Conservation (phyloP, 441 rosid species). For the Populus hybrid region DNA sequence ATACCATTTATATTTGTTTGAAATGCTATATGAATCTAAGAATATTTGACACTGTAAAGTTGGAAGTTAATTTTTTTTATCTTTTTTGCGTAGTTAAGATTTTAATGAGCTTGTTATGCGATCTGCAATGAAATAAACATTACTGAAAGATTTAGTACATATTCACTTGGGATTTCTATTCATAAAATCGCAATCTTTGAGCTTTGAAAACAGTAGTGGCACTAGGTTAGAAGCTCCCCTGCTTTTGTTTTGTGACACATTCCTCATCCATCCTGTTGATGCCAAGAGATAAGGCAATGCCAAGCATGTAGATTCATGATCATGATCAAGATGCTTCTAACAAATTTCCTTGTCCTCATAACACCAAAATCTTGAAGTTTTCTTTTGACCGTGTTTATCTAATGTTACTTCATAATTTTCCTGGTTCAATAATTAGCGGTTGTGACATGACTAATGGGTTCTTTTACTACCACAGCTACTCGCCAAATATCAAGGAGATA, state of each 20-base stretch:
- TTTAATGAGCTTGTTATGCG: background rate
- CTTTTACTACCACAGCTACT: slow-evolving; percentile 49
- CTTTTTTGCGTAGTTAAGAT: background rate
- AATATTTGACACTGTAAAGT: background rate
- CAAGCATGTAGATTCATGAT: background rate
- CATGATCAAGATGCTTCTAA: background rate
- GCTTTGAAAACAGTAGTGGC: background rate
- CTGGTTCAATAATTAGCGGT: background rate
- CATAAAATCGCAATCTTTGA: background rate
- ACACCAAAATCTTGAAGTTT: background rate
- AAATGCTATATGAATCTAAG: background rate
- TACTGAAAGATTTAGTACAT: background rate
- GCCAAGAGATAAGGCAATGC: background rate
- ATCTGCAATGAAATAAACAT: background rate
- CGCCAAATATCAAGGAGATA: slow-evolving; percentile 80
- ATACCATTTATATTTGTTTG: background rate
- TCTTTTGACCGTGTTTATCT: background rate
- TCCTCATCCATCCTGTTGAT: background rate
- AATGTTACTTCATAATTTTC: background rate
- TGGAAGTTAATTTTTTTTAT: background rate
- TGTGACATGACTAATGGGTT: background rate
- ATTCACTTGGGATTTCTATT: background rate
- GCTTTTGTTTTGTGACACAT: background rate
- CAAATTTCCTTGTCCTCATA: background rate
- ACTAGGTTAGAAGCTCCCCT: background rate